Evolutionary conservation across 352 stramenopile species (phyloP), one percentile per base, ranked within the genome.

Genomic region (Globisporangium radiosum): DNA sequence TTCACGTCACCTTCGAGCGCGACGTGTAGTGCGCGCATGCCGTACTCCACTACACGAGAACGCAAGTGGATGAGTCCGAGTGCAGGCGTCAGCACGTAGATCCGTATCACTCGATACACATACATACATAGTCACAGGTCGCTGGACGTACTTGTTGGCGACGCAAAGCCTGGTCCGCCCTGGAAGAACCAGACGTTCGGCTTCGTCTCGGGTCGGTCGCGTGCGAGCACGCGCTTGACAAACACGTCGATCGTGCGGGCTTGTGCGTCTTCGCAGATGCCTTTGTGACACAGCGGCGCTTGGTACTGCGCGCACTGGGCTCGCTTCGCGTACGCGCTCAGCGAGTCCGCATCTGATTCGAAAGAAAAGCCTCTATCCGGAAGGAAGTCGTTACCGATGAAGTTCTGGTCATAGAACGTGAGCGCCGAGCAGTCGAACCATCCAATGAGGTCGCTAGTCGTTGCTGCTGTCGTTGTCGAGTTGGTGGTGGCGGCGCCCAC

Each of bases 181-280:
- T 79, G 64, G 39, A 82, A 50, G 42, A 82, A 61, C 73, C 73
- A 82, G 5, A 85, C 58, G 54, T 77, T 81, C 3, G 59, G 56
- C 19, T 63, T 62, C 17, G 47, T 55, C 6, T 62, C 58, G 7
- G 58, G 10, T 38, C 73, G 56, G 15, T 44, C 51, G 15, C 1
- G 36, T 40, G 71, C 71, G n/a, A 50, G 56, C 1, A 81, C 45
- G 4, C 75, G 65, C 57, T 85, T 72, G 36, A 75, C 57, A 53
- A 75, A 71, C 11, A 71, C 51, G 11, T 66, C 61, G 42, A 68
- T 47, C 0, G 59, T 66, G n/a, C 47, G 38, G 14, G 62, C 52
- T 15, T 62, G 53, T 38, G 43, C 40, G 40, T 62, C 60, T 33
- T 59, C 42, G 9, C 56, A 63, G 8, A 69, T 49, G 14, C 55